These are phyloP conservation scores for Phytophthora lateralis DNA, from an alignment of 352 stramenopile species.

Conservation along the genomic window DNA sequence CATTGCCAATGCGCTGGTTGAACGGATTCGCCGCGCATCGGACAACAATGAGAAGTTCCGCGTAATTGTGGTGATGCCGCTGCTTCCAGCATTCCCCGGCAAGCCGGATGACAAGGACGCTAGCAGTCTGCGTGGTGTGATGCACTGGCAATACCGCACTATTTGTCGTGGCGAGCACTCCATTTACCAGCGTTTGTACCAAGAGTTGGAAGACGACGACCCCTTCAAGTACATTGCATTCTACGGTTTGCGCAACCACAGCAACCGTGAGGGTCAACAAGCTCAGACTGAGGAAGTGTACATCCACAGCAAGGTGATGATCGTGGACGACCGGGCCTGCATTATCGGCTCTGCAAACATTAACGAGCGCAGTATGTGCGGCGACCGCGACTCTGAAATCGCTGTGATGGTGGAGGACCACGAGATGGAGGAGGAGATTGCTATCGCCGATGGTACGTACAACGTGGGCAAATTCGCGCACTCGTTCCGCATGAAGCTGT, in stretches of 20 bases:
- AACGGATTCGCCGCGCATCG: slow-evolving; percentile 74
- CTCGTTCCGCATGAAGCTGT: slow-evolving; percentile 88
- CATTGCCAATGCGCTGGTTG: slow-evolving; percentile 80
- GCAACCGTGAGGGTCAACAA: slow-evolving; percentile 34
- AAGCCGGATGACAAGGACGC: slow-evolving; percentile 82
- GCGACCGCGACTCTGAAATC: slow-evolving; percentile 88
- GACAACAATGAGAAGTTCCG: slow-evolving; percentile 87
- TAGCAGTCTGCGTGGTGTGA: slow-evolving; percentile 82
- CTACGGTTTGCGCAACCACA: slow-evolving; percentile 78
- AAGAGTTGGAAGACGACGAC: slow-evolving; percentile 78
- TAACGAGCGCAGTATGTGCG: slow-evolving; percentile 89
- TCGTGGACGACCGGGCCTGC: slow-evolving; percentile 77
- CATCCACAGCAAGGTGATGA: slow-evolving; percentile 93
- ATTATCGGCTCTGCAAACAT: slow-evolving; percentile 90
- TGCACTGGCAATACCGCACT: slow-evolving; percentile 90
- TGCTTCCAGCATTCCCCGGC: slow-evolving; percentile 83
- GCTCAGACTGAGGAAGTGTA: slow-evolving; percentile 83
- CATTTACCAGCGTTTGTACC: slow-evolving; percentile 81
- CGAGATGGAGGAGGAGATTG: slow-evolving; percentile 62
- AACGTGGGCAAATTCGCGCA: slow-evolving; percentile 82
- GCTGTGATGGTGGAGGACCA: slow-evolving; percentile 85
- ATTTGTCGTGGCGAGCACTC: slow-evolving; percentile 85
- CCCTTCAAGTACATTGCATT: slow-evolving; percentile 91
- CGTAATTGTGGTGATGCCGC: slow-evolving; percentile 85
- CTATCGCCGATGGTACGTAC: slow-evolving; percentile 48